Evolutionary conservation across 2,329 filamentous ascomycete genomes (phyloP), one percentile per base, ranked within the genome.

Genomic region (Exophiala xenobiotica): DNA sequence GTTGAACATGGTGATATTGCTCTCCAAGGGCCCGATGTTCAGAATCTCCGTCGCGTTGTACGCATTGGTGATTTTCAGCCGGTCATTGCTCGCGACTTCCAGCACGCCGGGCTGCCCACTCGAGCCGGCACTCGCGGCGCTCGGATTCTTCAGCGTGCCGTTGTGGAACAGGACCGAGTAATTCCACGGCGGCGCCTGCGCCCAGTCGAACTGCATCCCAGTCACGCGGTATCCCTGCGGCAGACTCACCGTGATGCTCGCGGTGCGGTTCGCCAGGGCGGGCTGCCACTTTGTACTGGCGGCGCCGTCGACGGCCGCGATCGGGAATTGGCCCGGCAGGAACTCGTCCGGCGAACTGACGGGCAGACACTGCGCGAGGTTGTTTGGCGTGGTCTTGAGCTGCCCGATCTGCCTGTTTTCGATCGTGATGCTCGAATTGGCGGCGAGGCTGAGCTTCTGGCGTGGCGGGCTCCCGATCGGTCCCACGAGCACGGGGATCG

Each of bases 271-370:
- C 1, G 77, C 72, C 6, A 62, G 63, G 1, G 69, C 63, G 0
- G 85, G 83, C 61, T 87, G 83, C 85, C 85, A 88, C 58, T 79
- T 80, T 0, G 85, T 88, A 14, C 78, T 79, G 4, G 79, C 72
- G 2, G 82, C 82, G 46, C 85, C 85, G 60, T 88, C 85, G 44
- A 86, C 77, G 2, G 82, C 83, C 0, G 78, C 75, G 46, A 86
- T 73, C 1, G 86, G 84, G 69, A 88, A 87, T 66, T 89, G 86
- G 11, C 86, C 86, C 0, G 82, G 78, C 20, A 76, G 69, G 61
- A 77, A 80, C 1, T 65, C 63, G 18, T 60, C 47, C 31, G 75
- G 65, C 0, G 70, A 64, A 1, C 78, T 80, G 0, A 78, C 77
- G 1, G 81, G 74, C 3, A 72, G 74, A 65, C 85, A 89, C 68